Evolutionary conservation across 352 stramenopile genomes (phyloP).

Genomic region (Globisporangium ultimum): DNA sequence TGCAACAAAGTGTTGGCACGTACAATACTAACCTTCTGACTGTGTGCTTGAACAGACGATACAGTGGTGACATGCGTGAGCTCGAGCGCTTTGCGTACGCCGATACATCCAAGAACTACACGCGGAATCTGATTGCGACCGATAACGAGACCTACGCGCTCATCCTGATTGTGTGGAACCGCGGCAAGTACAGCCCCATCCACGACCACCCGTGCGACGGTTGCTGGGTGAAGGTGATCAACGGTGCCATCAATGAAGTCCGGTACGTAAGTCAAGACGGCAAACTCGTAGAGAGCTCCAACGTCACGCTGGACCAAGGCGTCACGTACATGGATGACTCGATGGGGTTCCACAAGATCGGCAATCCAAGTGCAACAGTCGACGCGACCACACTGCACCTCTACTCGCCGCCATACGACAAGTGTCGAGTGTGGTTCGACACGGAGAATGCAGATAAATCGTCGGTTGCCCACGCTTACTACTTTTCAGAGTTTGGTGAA

Average conservation of each 20-base stretch:
- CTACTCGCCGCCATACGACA: slow-evolving; percentile 78
- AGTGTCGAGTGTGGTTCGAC: slow-evolving; percentile 82
- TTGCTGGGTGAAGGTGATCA: slow-evolving; percentile 76
- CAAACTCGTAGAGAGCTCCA: slow-evolving; percentile 24
- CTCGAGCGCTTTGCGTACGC: slow-evolving; percentile 65
- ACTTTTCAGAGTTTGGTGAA: slow-evolving; percentile 75
- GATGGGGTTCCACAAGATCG: slow-evolving; percentile 84
- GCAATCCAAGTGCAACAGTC: slow-evolving; percentile 33
- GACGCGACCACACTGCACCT: slow-evolving; percentile 78
- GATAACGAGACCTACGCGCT: slow-evolving; percentile 90
- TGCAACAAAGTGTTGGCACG: neutral
- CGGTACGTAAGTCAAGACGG: slow-evolving; percentile 42
- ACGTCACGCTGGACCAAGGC: slow-evolving; percentile 23
- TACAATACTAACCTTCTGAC: neutral
- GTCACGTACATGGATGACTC: slow-evolving; percentile 70
- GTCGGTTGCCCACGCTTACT: slow-evolving; percentile 64
- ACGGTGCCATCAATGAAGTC: slow-evolving; percentile 67
- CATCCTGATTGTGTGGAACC: slow-evolving; percentile 92
- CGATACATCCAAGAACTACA: slow-evolving; percentile 83
- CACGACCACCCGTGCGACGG: slow-evolving; percentile 88
- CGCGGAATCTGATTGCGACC: slow-evolving; percentile 87
- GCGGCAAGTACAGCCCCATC: slow-evolving; percentile 69
- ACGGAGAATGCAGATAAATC: slow-evolving; percentile 43
- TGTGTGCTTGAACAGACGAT: slow-evolving; percentile 18
- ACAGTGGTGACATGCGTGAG: slow-evolving; percentile 41